Conservation (phyloP, 2,329 filamentous ascomycete species). For the Colletotrichum sp. region DNA sequence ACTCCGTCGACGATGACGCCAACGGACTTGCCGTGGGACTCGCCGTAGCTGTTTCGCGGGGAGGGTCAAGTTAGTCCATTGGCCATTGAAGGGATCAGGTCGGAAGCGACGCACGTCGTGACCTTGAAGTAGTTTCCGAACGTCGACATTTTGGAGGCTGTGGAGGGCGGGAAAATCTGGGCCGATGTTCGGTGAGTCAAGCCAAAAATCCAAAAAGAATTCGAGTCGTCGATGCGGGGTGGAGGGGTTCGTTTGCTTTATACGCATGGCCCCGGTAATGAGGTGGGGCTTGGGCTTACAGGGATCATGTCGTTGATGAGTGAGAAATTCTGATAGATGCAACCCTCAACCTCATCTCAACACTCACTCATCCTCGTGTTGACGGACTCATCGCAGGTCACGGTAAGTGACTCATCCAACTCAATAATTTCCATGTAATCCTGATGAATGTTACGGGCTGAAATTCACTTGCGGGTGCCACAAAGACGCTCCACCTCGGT, state of each 20-base stretch:
- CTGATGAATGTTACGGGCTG: neutral
- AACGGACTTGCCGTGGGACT: slow-evolving; percentile 88
- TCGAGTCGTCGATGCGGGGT: slow-evolving; percentile 8
- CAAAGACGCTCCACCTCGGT: neutral
- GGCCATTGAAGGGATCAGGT: neutral
- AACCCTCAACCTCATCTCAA: slow-evolving; percentile 8
- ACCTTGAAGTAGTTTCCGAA: slow-evolving; percentile 84
- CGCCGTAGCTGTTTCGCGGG: slow-evolving; percentile 44
- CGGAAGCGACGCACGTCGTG: slow-evolving; percentile 68
- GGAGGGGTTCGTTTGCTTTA: slow-evolving; percentile 11
- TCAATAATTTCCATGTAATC: fast-evolving
- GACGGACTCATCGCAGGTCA: neutral
- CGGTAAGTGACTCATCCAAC: neutral
- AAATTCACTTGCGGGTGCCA: neutral
- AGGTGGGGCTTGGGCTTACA: neutral
- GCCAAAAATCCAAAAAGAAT: neutral
- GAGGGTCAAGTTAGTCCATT: slow-evolving; percentile 11
- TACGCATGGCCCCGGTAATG: slow-evolving; percentile 8
- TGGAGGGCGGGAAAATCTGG: slow-evolving; percentile 1
- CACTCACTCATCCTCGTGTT: neutral
- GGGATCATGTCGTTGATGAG: neutral
- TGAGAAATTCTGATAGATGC: slow-evolving; percentile 10
- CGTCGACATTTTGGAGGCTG: slow-evolving; percentile 71
- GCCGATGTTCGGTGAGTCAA: slow-evolving; percentile 17
- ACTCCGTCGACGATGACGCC: slow-evolving; percentile 94